Evolutionary conservation across 179 eudicot genomes (phyloP), one percentile per base, ranked within the genome.

Genomic region (Silene coronaria): DNA sequence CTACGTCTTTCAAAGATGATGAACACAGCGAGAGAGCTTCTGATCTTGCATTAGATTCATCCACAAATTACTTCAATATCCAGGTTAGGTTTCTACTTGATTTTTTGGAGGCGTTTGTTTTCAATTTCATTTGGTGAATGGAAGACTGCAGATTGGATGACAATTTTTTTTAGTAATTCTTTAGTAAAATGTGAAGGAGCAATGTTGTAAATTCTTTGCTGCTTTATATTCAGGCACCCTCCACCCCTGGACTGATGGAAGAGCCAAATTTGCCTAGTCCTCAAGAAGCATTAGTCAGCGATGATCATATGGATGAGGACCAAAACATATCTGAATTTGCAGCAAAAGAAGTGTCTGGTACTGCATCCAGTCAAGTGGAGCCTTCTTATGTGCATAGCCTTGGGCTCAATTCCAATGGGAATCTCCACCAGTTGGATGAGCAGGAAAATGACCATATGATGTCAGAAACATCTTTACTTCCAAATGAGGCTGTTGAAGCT

Each of bases 231-330:
- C 97, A 95, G 85, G 97, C 93, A 80, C 97, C 97, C 23, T 75
- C 89, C 59, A 96, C 99, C 62, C 99, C 99, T 27, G 96, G 96
- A 62, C 76, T 96, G 57, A 72, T 84, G 80, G 97, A 93, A 83
- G 97, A 88, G 81, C 89, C 97, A 79, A 86, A 87, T 73, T 85
- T 87, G 66, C 86, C 91, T 22, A 82, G 84, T 66, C 76, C 83
- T 67, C 82, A 92, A 82, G 99, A 85, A 76, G 88, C 88, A 70
- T 79, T 82, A n/a, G 84, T 84, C 63, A 88, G 89, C 86, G 97
- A 92, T 74, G 97, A 92, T 79, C 87, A 87, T 78, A 78, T 82
- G 76, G 97, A 90, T 68, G 94, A 89, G 81, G 85, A 87, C 76
- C 82, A 82, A 45, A 80, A 81, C 53, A 71, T 80, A 13, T 51